Conservation (phyloP, 805 yeast genomes). For the Diddensiella caesifluorescens region DNA sequence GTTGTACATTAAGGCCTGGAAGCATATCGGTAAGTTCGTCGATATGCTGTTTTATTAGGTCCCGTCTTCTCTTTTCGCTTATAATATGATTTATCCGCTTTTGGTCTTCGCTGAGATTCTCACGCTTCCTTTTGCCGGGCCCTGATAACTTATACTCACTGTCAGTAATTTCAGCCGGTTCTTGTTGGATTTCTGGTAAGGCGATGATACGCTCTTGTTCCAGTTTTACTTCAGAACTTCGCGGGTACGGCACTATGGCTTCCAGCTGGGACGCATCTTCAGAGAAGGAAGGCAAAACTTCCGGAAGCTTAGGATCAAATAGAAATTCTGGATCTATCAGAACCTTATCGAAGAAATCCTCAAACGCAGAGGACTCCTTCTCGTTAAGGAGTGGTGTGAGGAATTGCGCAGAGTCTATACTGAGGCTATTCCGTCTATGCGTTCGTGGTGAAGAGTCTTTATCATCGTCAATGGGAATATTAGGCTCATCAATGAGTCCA, state of each 20-base stretch:
- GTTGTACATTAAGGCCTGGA: conserved; percentile 26
- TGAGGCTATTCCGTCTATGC: too few relatives aligned
- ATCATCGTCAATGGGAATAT: conserved; percentile 4
- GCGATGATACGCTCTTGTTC: too few relatives aligned
- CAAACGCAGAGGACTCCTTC: conserved; percentile 28
- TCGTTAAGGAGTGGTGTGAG: conserved; percentile 25
- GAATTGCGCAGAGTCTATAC: background rate
- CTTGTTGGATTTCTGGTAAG: background rate
- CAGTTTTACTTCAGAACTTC: too few relatives aligned
- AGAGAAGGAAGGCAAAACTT: conserved; percentile 9
- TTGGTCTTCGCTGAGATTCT: conserved; percentile 32
- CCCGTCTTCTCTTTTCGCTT: conserved; percentile 38
- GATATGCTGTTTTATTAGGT: conserved; percentile 35
- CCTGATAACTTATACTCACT: background rate
- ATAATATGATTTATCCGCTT: conserved; percentile 36
- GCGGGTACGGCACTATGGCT: too few relatives aligned
- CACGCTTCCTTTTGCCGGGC: conserved; percentile 16
- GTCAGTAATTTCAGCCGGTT: background rate
- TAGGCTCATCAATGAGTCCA: conserved; percentile 1
- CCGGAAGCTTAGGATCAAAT: conserved; percentile 28
- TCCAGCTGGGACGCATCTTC: background rate
- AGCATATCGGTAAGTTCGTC: conserved; percentile 34
- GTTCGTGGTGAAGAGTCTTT: conserved; percentile 2
- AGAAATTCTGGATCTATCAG: conserved; percentile 29
- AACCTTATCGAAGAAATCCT: conserved; percentile 29